Evolutionary conservation across 2,329 filamentous ascomycete species (phyloP).

Genomic region (Sclerotinia glacialis): DNA sequence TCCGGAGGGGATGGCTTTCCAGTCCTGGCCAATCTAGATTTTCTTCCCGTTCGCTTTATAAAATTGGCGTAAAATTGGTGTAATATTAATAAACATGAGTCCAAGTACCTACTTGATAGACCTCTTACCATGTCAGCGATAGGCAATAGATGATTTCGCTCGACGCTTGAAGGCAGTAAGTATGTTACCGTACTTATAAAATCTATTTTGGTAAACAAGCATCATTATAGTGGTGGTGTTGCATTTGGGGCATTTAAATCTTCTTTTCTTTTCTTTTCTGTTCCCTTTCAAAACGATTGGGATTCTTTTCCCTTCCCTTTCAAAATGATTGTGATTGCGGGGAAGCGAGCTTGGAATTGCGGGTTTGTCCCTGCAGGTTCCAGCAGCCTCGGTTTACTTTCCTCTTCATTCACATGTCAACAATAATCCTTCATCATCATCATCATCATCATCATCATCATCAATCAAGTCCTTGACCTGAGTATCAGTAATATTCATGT

Average conservation of each 20-base stretch:
- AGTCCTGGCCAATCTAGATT: not conserved
- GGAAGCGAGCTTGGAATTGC: slow-evolving; percentile 19
- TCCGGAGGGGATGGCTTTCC: not conserved
- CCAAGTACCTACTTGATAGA: not conserved
- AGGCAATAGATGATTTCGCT: not conserved
- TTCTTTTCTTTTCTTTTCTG: too few species aligned
- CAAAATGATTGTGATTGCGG: slow-evolving; percentile 15
- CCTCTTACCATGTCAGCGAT: not conserved
- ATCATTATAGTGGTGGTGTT: too few species aligned
- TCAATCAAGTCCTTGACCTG: slow-evolving; percentile 1
- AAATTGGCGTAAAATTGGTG: not conserved
- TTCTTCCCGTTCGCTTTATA: not conserved
- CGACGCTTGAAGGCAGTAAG: not conserved
- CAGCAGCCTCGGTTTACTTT: slow-evolving; percentile 19
- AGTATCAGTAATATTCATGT: not conserved
- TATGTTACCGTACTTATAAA: not conserved
- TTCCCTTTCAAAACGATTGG: too few species aligned
- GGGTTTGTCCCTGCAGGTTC: slow-evolving; percentile 13
- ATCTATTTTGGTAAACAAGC: not conserved
- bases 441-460: slow-evolving; percentile 8
- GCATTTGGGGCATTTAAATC: not conserved
- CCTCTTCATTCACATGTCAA: slow-evolving; percentile 16
- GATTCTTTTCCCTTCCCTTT: not conserved
- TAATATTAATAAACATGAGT: not conserved
- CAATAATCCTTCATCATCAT: not conserved